Evolutionary conservation across 2,329 filamentous ascomycete species (phyloP).

Genomic region (Fusarium caatingaense): DNA sequence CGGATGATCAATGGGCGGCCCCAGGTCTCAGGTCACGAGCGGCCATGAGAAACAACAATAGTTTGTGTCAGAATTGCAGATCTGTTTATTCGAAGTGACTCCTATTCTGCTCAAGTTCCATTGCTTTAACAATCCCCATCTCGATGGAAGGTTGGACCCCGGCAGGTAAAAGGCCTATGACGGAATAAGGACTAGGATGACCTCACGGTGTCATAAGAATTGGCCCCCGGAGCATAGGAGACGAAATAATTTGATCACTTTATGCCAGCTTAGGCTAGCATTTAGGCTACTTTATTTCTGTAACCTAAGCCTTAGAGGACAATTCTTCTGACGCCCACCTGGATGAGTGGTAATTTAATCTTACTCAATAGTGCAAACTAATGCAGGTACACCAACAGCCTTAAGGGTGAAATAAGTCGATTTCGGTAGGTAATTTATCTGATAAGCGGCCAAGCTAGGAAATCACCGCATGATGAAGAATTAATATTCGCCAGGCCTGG

Average conservation of each 20-base stretch:
- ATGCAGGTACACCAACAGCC: constrained; percentile 35
- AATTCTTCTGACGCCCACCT: too few relatives aligned
- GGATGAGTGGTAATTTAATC: constrained; percentile 31
- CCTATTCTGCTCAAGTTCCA: constrained; percentile 4
- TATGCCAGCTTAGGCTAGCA: too few relatives aligned
- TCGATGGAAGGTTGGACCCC: neutral
- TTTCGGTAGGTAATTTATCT: constrained; percentile 32
- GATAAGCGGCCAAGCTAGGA: constrained; percentile 22
- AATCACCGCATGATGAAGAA: constrained; percentile 26
- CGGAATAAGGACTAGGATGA: constrained; percentile 12
- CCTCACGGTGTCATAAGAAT: too few relatives aligned
- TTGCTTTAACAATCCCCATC: neutral
- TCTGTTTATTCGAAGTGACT: constrained; percentile 15
- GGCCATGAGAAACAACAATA: constrained; percentile 10
- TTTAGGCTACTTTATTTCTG: too few relatives aligned
- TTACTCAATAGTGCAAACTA: constrained; percentile 28
- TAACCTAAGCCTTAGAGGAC: too few relatives aligned
- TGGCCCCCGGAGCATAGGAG: too few relatives aligned
- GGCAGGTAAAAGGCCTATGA: constrained; percentile 5
- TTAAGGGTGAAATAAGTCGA: constrained; percentile 26
- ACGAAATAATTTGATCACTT: too few relatives aligned
- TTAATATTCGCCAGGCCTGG: constrained; percentile 20
- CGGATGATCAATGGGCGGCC: constrained; percentile 28
- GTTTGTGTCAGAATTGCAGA: constrained; percentile 16
- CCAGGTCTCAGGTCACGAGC: constrained; percentile 22